Evolutionary conservation across 176 grass and related monocot genomes (phyloP).

Genomic region (Lolium perenne): DNA sequence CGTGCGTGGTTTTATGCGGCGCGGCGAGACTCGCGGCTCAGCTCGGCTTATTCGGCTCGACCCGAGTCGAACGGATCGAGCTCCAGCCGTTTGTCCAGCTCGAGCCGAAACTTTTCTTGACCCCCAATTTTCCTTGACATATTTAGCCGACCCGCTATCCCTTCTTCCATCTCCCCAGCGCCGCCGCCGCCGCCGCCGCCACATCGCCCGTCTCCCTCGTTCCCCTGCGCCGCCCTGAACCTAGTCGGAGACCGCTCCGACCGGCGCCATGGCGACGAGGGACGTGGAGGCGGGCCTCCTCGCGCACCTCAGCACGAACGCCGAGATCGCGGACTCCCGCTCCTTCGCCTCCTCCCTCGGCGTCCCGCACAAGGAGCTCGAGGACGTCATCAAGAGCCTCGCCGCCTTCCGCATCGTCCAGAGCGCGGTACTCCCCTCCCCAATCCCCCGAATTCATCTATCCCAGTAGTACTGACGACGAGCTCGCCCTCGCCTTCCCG

Average conservation of each 20-base stretch:
- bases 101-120: background rate
- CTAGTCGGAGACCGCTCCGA: background rate
- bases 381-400: conserved; percentile 89
- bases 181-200: background rate
- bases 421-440: background rate
- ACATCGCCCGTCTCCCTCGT: background rate
- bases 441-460: background rate
- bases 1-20: background rate
- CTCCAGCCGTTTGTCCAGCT: background rate
- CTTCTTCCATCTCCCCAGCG: background rate
- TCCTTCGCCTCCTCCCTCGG: conserved; percentile 66
- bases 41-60: too few species aligned
- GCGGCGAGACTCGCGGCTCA: background rate
- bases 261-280: conserved; percentile 38
- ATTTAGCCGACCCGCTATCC: background rate
- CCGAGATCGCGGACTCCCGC: conserved; percentile 71
- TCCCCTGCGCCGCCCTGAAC: background rate
- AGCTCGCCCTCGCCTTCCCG: background rate
- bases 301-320: conserved; percentile 60
- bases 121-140: background rate
- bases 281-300: conserved; percentile 74
- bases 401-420: conserved; percentile 81
- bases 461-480: background rate
- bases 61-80: too few species aligned
- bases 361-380: conserved; percentile 69